A percentile compares a stretch with the other conserved stretches of the same genome.
Evolutionary conservation across 2,329 filamentous ascomycete genomes (phyloP).

Genomic region (Sporothrix pseudoabietina): DNA sequence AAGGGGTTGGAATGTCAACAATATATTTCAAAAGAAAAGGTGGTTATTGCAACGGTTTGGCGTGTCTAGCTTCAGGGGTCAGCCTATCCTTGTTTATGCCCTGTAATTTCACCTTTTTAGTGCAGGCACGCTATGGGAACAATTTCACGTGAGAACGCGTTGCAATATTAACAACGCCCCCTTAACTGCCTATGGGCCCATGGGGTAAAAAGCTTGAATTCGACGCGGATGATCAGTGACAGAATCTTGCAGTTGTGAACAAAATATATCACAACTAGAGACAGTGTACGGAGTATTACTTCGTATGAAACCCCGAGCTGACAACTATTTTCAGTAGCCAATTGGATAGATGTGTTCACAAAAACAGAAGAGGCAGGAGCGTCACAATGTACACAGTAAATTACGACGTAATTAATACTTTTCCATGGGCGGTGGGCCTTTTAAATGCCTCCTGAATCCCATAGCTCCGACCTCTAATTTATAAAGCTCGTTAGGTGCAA

Average conservation of each 20-base stretch:
- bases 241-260: not conserved
- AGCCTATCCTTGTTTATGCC: not conserved
- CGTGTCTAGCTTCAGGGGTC: not conserved
- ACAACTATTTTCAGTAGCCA: not conserved
- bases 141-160: constrained; percentile 20
- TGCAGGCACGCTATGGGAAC: not conserved
- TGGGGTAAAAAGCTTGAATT: constrained; percentile 7
- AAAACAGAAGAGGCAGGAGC: not conserved
- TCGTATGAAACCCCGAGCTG: not conserved
- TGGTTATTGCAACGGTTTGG: not conserved
- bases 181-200: constrained; percentile 4
- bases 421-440: constrained; percentile 9
- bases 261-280: not conserved
- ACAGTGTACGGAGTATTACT: not conserved
- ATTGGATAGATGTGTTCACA: not conserved
- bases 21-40: not conserved
- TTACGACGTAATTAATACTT: not conserved
- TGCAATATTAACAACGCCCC: not conserved
- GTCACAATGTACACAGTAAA: not conserved
- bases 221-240: not conserved
- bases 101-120: not conserved
- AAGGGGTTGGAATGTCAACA: not conserved
- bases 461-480: not conserved
- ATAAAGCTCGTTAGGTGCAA: not conserved
- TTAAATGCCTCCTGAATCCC: not conserved